Conservation (phyloP, 257 asterid genomes). For the Fraxinus anomala region DNA sequence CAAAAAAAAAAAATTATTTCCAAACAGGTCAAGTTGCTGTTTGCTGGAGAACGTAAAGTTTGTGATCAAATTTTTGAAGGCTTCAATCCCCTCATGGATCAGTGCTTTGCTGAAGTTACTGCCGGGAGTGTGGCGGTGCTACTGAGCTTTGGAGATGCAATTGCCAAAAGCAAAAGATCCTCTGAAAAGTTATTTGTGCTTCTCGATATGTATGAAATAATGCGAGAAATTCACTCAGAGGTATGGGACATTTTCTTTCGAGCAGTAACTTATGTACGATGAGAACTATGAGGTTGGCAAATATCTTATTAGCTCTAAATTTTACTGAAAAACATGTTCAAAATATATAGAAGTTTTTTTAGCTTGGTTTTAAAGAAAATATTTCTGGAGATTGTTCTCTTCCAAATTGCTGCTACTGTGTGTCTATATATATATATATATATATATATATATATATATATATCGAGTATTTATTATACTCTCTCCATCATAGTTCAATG, state of each 20-base stretch:
- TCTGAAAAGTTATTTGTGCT: conserved; percentile 97
- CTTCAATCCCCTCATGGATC: conserved; percentile 79
- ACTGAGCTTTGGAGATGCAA: conserved; percentile 98
- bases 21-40: conserved; percentile 86
- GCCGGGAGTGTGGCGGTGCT: conserved; percentile 86
- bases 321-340: background rate
- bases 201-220: conserved; percentile 96
- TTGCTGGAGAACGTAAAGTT: conserved; percentile 96
- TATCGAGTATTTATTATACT: conserved; percentile 1
- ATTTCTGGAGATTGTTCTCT: background rate
- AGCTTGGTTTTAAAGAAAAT: background rate
- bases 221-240: conserved; percentile 96
- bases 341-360: conserved; percentile 18
- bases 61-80: conserved; percentile 95
- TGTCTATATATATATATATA: background rate
- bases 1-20: conserved; percentile 12
- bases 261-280: conserved; percentile 1
- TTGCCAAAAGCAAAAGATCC: conserved; percentile 97
- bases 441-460: background rate
- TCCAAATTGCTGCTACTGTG: conserved; percentile 1
- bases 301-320: conserved; percentile 14
- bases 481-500: conserved; percentile 12
- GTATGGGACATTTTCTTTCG: conserved; percentile 39
- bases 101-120: conserved; percentile 93
- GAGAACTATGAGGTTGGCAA: conserved; percentile 13